Conservation (phyloP, 164 flowering plant genomes). For the Magnolia sinica region DNA sequence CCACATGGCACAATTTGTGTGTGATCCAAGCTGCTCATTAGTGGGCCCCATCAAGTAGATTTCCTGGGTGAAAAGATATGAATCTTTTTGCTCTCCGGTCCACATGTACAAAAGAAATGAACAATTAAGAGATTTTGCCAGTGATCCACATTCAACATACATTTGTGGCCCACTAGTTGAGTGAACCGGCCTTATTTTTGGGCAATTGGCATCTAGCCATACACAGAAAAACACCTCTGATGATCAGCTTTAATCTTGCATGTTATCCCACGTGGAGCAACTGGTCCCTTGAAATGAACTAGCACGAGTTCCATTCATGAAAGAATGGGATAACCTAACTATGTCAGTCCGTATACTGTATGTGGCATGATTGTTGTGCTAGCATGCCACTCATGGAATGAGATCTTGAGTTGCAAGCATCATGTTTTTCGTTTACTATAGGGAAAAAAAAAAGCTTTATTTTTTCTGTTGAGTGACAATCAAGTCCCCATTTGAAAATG, state of each 20-base stretch:
- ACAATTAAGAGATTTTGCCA: not conserved
- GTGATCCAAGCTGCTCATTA: not conserved
- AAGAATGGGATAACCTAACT: no score
- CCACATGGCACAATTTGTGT: not conserved
- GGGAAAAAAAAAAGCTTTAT: no score
- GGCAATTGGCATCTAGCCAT: not conserved
- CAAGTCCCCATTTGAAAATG: not conserved
- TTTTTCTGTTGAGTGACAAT: no score
- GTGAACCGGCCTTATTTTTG: not conserved
- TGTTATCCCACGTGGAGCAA: not conserved
- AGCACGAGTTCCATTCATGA: not conserved
- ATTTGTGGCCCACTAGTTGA: not conserved
- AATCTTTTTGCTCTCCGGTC: not conserved
- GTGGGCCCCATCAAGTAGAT: not conserved
- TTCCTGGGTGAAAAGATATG: not conserved
- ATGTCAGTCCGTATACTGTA: not conserved
- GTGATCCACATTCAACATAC: not conserved
- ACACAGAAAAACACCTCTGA: not conserved
- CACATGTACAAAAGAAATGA: not conserved
- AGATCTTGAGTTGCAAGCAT: no score
- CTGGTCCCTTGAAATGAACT: not conserved
- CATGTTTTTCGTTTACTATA: no score
- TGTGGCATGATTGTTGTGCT: not conserved
- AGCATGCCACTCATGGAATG: not conserved
- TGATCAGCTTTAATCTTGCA: no score